These are phyloP conservation scores for Cercospora sp. DNA, from an alignment of 2,329 filamentous ascomycete genomes.

Conservation along the genomic window DNA sequence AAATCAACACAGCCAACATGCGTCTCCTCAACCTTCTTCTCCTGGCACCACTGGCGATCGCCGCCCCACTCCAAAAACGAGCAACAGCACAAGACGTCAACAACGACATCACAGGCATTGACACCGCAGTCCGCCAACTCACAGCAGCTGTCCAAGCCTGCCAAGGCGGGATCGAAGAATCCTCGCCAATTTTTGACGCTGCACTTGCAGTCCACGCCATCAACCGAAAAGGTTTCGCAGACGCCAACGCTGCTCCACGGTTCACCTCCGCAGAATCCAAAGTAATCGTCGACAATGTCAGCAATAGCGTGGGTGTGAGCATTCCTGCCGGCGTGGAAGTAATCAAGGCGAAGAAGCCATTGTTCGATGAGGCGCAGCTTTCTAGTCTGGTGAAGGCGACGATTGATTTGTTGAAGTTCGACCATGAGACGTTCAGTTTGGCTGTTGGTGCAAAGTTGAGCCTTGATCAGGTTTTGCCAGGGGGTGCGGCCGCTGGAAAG, in stretches of 20 bases:
- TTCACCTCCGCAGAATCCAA: slow-evolving; percentile 31
- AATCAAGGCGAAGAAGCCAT: slow-evolving; percentile 30
- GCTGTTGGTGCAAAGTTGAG: slow-evolving; percentile 31
- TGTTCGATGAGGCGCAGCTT: slow-evolving; percentile 31
- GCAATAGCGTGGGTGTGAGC: slow-evolving; percentile 31
- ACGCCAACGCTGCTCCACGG: slow-evolving; percentile 24
- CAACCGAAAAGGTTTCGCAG: slow-evolving; percentile 31
- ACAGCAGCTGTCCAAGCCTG: slow-evolving; percentile 30
- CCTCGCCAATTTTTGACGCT: slow-evolving; percentile 27
- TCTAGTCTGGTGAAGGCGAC: slow-evolving; percentile 30
- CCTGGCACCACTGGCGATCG: slow-evolving; percentile 26
- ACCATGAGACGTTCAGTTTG: slow-evolving; percentile 33
- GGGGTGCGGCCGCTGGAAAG: slow-evolving; percentile 25
- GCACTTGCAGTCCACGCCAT: slow-evolving; percentile 29
- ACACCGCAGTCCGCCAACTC: slow-evolving; percentile 28
- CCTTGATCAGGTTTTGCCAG: slow-evolving; percentile 23
- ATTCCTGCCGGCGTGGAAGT: slow-evolving; percentile 27
- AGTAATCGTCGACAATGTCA: slow-evolving; percentile 30
- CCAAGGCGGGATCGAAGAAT: slow-evolving; percentile 29
- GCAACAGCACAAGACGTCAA: slow-evolving; percentile 27
- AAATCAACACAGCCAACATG: slow-evolving; percentile 13
- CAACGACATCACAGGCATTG: slow-evolving; percentile 33
- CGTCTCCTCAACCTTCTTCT: slow-evolving; percentile 22
- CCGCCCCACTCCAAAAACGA: slow-evolving; percentile 19
- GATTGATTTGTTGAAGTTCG: slow-evolving; percentile 30